Evolutionary conservation across 176 grass and related monocot species (phyloP).

Genomic region (Oryza glaberrima): DNA sequence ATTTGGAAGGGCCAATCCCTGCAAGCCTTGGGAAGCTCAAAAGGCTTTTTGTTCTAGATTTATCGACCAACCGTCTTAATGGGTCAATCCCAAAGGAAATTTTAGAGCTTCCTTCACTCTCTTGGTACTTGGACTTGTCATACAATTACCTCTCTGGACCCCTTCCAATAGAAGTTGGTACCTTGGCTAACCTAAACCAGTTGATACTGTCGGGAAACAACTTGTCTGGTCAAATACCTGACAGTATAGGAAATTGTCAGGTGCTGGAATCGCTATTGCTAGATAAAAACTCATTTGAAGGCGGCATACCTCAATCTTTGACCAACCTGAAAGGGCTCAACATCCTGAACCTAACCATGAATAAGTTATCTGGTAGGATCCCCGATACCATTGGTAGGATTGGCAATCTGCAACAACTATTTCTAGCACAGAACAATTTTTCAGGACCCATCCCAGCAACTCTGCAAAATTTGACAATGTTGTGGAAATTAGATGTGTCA

Average conservation of each 20-base stretch:
- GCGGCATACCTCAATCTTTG: conserved; percentile 8
- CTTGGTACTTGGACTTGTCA: neutral
- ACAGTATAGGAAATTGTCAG: neutral
- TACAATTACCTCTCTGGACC: conserved; percentile 11
- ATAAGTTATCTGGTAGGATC: conserved; percentile 4
- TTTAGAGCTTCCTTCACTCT: neutral
- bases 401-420: neutral
- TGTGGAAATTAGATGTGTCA: conserved; percentile 35
- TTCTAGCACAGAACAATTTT: conserved; percentile 35
- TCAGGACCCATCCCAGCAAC: conserved; percentile 31
- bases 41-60: neutral
- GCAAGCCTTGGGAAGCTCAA: neutral
- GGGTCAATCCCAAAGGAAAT: neutral
- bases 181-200: neutral
- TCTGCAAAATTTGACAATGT: conserved; percentile 8
- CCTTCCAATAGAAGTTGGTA: conserved; percentile 24
- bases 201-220: neutral
- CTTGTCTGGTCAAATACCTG: conserved; percentile 43
- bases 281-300: conserved; percentile 31
- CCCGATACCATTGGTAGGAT: conserved; percentile 3
- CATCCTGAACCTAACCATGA: conserved; percentile 14
- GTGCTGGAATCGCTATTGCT: conserved; percentile 38
- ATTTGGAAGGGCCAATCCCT: conserved; percentile 13
- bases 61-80: neutral
- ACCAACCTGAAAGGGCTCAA: conserved; percentile 7